Conservation (phyloP, 768 basidiomycete genomes). For the Lepiota brunneoincarnata region DNA sequence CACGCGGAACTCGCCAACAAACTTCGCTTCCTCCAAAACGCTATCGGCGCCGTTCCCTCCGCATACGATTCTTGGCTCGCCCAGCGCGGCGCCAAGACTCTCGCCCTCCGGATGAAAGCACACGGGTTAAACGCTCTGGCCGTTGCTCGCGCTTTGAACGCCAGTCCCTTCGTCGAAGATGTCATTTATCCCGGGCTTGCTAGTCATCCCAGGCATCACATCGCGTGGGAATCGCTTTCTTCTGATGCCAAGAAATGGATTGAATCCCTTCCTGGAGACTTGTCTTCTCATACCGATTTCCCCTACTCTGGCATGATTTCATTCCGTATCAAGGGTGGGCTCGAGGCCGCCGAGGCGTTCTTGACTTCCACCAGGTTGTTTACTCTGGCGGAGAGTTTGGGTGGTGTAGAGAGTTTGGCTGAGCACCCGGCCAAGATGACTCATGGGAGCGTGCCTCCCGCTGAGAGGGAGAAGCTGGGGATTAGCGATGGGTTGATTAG, state of each 20-base stretch:
- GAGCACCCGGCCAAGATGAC: conserved; percentile 91
- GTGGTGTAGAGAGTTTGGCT: conserved; percentile 89
- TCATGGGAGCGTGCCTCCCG: conserved; percentile 72
- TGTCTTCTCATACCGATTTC: conserved; percentile 44
- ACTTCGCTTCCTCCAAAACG: conserved; percentile 88
- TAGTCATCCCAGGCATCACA: conserved; percentile 59
- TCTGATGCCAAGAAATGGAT: conserved; percentile 71
- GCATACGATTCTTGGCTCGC: conserved; percentile 90
- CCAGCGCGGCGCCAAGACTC: conserved; percentile 88
- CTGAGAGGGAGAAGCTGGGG: conserved; percentile 65
- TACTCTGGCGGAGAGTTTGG: conserved; percentile 83
- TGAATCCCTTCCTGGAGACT: conserved; percentile 19
- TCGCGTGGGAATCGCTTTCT: conserved; percentile 62
- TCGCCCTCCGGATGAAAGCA: conserved; percentile 82
- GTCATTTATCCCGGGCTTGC: conserved; percentile 87
- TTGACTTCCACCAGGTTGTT: conserved; percentile 65
- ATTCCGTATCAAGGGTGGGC: conserved; percentile 65
- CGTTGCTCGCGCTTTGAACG: conserved; percentile 62
- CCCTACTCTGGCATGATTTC: conserved; percentile 92
- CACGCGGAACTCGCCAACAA: conserved; percentile 45
- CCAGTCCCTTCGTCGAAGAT: conserved; percentile 59
- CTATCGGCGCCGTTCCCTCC: conserved; percentile 80
- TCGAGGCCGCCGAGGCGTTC: conserved; percentile 60
- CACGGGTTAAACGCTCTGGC: conserved; percentile 83
- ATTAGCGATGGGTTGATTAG: conserved; percentile 78